phyloP scores from a whole-genome alignment of 345 rosid genomes.

The Litchi chinensis region DNA sequence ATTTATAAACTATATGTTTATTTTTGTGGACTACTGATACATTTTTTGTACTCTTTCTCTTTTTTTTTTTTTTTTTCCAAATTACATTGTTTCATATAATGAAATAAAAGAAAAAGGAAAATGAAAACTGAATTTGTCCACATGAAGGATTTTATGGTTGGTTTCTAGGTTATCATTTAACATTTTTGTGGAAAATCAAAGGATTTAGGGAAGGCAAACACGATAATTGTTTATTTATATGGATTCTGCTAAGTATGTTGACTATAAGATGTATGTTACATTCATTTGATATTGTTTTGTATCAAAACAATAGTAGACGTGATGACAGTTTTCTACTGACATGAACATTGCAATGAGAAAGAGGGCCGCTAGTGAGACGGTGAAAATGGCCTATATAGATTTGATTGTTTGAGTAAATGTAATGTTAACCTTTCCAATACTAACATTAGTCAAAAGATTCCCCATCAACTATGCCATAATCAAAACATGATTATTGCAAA shows the following conservation, averaged over 20 bases:
- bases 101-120: too few relatives aligned
- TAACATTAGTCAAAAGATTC: conserved; percentile 76
- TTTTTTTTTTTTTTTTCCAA: too few relatives aligned
- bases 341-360: conserved; percentile 37
- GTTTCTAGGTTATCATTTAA: background rate
- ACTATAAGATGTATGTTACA: background rate
- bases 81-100: too few relatives aligned
- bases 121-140: too few relatives aligned
- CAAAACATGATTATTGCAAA: conserved; percentile 59
- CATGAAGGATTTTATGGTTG: too few relatives aligned
- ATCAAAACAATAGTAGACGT: background rate
- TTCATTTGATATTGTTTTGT: background rate
- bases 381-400: conserved; percentile 92
- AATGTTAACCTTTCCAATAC: conserved; percentile 72
- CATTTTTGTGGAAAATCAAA: background rate
- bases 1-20: too few relatives aligned
- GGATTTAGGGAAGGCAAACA: background rate
- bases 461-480: conserved; percentile 79
- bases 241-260: too few relatives aligned
- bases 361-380: conserved; percentile 64
- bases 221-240: too few relatives aligned
- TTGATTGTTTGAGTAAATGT: conserved; percentile 94
- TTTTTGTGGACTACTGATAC: too few relatives aligned
- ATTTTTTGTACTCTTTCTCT: too few relatives aligned
- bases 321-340: background rate